Evolutionary conservation across 306 rosid species (phyloP).

Genomic region (Fagus sylvatica): DNA sequence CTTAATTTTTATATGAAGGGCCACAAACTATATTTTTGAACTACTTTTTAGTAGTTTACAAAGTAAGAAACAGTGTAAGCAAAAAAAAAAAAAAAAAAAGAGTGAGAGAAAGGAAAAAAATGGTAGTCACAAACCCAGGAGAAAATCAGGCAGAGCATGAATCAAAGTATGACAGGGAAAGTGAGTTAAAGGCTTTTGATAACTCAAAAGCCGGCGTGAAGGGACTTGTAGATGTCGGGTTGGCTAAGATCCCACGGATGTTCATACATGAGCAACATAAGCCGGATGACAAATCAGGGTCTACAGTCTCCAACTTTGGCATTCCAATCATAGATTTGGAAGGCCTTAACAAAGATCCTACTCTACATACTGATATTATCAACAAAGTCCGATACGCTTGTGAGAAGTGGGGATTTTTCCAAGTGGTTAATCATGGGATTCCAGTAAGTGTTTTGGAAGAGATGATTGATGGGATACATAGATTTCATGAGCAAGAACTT

Average conservation of each 20-base stretch:
- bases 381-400: background rate
- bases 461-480: slow-evolving; percentile 7
- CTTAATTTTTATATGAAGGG: too few species aligned
- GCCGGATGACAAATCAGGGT: background rate
- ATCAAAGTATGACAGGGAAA: slow-evolving; percentile 17
- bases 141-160: background rate
- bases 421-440: slow-evolving; percentile 25
- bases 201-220: slow-evolving; percentile 44
- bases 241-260: slow-evolving; percentile 33
- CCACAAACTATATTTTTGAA: too few species aligned
- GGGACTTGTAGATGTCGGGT: slow-evolving; percentile 39
- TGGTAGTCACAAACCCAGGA: background rate
- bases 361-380: background rate
- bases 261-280: slow-evolving; percentile 15
- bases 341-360: background rate
- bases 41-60: too few species aligned
- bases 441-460: background rate
- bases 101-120: background rate
- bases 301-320: background rate
- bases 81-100: too few species aligned
- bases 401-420: slow-evolving; percentile 26
- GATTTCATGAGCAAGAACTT: slow-evolving; percentile 22
- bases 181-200: slow-evolving; percentile 34
- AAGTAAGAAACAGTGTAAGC: too few species aligned
- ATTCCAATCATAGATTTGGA: slow-evolving; percentile 35